phyloP scores from a whole-genome alignment of 345 rosid species.

The Brassica juncea region DNA sequence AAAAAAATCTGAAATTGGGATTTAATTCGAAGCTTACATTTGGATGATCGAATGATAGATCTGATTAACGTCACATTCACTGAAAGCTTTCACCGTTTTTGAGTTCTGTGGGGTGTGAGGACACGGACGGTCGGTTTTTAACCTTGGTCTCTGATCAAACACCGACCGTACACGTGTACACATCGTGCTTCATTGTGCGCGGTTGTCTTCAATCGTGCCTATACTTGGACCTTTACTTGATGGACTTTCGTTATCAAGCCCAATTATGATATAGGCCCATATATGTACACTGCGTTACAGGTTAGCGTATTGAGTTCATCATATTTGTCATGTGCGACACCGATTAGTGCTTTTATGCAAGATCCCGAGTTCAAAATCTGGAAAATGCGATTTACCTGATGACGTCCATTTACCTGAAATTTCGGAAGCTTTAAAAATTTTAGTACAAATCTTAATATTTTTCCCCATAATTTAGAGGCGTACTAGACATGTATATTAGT shows the following conservation, averaged over 20 bases:
- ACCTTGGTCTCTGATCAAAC: not conserved
- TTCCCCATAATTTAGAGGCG: not conserved
- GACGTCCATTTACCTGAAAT: not conserved
- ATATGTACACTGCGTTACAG: not conserved
- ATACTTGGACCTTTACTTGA: not conserved
- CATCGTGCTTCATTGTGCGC: slow-evolving; percentile 39
- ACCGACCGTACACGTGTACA: not conserved
- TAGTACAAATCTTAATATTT: not conserved
- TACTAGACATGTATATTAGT: not conserved
- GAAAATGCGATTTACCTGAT: not conserved
- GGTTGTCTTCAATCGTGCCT: slow-evolving; percentile 35
- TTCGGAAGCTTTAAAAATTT: not conserved
- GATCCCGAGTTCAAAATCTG: not conserved
- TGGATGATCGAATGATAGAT: slow-evolving; percentile 26
- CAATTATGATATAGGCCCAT: not conserved
- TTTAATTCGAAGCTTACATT: slow-evolving; percentile 10
- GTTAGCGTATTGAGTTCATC: not conserved
- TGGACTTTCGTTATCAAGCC: slow-evolving; percentile 1
- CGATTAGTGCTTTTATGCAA: not conserved
- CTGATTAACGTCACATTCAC: slow-evolving; percentile 19
- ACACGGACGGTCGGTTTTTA: slow-evolving; percentile 21
- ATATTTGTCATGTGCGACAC: not conserved
- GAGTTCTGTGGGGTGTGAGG: not conserved
- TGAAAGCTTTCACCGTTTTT: not conserved
- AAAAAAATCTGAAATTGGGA: not conserved